phyloP scores from a whole-genome alignment of 805 yeast species.

The Lachancea waltii region DNA sequence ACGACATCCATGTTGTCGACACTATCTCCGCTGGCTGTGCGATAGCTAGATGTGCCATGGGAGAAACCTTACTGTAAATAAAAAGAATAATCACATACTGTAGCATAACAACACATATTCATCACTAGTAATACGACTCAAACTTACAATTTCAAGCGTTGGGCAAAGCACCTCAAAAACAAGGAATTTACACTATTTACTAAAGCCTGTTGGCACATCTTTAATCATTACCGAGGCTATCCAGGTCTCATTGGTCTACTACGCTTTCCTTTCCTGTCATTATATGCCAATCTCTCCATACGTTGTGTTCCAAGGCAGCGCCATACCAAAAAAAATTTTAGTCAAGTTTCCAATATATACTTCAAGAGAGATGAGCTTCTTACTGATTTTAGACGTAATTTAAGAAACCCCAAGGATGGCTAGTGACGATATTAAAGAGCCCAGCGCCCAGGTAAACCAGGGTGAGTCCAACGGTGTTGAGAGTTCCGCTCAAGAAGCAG shows the following conservation, averaged over 20 bases:
- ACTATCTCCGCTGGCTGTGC: conserved; percentile 90
- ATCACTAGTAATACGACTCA: too few species aligned
- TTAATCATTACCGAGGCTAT: too few species aligned
- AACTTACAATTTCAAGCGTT: too few species aligned
- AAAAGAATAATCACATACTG: neutral
- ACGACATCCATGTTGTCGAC: conserved; percentile 67
- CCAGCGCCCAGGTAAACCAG: neutral
- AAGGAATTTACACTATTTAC: too few species aligned
- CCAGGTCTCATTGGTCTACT: too few species aligned
- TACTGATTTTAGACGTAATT: neutral
- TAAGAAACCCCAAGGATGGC: conserved; percentile 1
- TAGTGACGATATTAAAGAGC: conserved; percentile 1
- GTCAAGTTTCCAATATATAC: neutral
- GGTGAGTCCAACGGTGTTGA: neutral
- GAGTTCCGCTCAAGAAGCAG: conserved; percentile 1
- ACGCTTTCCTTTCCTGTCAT: neutral
- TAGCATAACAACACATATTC: neutral
- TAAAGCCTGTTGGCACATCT: too few species aligned
- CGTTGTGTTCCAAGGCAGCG: neutral
- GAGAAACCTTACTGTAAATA: conserved; percentile 59
- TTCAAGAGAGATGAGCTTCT: too few species aligned
- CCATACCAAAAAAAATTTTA: neutral
- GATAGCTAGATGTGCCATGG: conserved; percentile 87
- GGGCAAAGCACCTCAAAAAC: too few species aligned
- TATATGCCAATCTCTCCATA: neutral